Base-by-base conservation (phyloP, 139 green algal species). In the Coelastrella sp. region DNA sequence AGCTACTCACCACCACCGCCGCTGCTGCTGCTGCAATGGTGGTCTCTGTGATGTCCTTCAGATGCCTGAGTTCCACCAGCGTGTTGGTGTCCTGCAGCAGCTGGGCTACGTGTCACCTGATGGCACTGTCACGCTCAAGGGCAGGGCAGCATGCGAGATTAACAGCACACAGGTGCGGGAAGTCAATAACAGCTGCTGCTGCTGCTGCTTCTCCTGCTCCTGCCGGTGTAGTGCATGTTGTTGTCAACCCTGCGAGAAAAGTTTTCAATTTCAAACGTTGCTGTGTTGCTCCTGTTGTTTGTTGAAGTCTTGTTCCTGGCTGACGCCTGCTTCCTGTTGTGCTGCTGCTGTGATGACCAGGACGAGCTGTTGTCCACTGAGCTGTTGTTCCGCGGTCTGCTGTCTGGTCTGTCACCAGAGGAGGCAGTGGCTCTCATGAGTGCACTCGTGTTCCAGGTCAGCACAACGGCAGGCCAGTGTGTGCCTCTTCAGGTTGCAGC, bases 341-440 rank as follows among this genome's bases (percentile, higher is more conserved):
- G 11, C 9, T 49, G n/a, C 65, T 78, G 7, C 19, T 22, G 76
- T 49, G 35, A 1, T 49, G 35, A 49, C 35, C 87, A 95, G 93
- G 96, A 99, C 88, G 97, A 99, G 95, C 95, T 99, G 74, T 83
- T 99, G 8, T 94, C 94, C 72, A 98, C 97, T 5, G 98, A 99
- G 95, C 91, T 97, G 57, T 96, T 99, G 60, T 99, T 99, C 92
- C 86, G 87, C 0, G 97, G 97, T 11, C 78, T 98, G 70, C 90
- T 99, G 83, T 87, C 91, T 6, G 94, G 96, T 10, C 92, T 99
- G 24, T 84, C 84, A 6, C 94, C 97, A 0, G 95, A 96, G 57
- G 97, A 99, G 93, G 97, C 97, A 12, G 97, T 98, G 7, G 97
- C 98, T 7, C 94, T 99, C 73, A 94, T 99, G 56, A 97, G 94